Base-by-base conservation (phyloP, 2,329 filamentous ascomycete genomes). In the Pseudocercospora pini-densiflorae region DNA sequence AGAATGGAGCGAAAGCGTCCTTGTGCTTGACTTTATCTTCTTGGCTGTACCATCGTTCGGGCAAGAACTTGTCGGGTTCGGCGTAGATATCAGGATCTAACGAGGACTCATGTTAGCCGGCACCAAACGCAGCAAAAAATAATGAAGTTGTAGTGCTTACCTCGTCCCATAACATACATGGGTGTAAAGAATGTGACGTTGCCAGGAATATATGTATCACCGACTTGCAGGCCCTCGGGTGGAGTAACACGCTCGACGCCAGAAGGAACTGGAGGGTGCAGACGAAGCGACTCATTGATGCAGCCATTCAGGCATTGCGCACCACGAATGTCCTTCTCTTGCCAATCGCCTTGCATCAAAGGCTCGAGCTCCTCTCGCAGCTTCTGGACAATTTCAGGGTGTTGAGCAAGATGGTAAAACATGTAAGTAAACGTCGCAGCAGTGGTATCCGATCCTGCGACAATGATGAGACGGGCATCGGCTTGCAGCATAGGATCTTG, bases 381-480 rank as follows among this genome's bases (percentile, higher is more conserved):
- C 58, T 76, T 76, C 31, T 72, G 69, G 24, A 76, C 69, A 23
- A 63, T 68, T 21, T 70, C 73, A 5, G 74, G 75, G 31, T 79
- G 70, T 6, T 72, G 71, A 8, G 75, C 76, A 1, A 80, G 71
- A 53, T 80, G 73, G 68, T 80, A 84, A 72, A 84, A 81, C 12
- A 83, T 68, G 59, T 76, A 76, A 0, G 79, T 77, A 14, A 84
- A 72, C 0, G 81, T 78, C 0, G 78, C 76, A 5, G 81, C 76
- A 0, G 80, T 82, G 2, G 82, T 84, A 66, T 84, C 82, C 40
- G 77, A 80, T 5, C 79, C 79, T 12, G 79, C 79, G n/a, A 80
- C 75, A 29, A 81, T 79, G 57, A 81, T 74, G 33, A 77, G 60
- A 14, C 74, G 68, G 23, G 73, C 70, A 62, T 77, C 75, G 5